These are phyloP conservation scores for Adansonia digitata DNA, from an alignment of 345 rosid genomes.

Conservation along the genomic window DNA sequence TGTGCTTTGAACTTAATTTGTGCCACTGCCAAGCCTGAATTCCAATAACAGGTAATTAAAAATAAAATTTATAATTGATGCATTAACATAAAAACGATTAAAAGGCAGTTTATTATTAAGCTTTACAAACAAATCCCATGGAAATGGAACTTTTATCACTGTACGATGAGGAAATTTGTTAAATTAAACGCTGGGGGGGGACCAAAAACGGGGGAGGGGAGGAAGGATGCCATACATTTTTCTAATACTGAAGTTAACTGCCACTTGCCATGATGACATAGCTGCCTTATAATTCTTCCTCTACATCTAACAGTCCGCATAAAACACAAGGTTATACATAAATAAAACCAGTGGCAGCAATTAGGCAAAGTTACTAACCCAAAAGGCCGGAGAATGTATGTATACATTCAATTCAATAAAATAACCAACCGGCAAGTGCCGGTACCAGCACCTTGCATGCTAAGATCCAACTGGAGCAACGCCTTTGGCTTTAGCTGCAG, in stretches of 20 bases:
- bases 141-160: neutral
- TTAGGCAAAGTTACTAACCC: constrained; percentile 22
- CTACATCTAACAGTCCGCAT: constrained; percentile 16
- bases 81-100: neutral
- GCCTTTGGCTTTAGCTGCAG: constrained; percentile 73
- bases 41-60: neutral
- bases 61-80: too few relatives aligned
- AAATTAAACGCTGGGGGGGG: neutral
- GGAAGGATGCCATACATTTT: neutral
- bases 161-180: neutral
- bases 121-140: neutral
- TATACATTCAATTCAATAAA: constrained; percentile 26
- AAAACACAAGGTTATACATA: constrained; percentile 17
- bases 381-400: constrained; percentile 13
- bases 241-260: constrained; percentile 5
- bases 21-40: neutral
- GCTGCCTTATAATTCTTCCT: constrained; percentile 12
- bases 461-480: constrained; percentile 85
- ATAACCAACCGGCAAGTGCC: constrained; percentile 10
- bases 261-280: constrained; percentile 7
- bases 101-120: neutral
- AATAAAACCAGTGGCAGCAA: constrained; percentile 19
- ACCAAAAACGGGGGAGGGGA: neutral
- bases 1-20: too few relatives aligned
- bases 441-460: constrained; percentile 15